phyloP scores from a whole-genome alignment of 2,329 filamentous ascomycete species.

The Penicillium sumatraense region DNA sequence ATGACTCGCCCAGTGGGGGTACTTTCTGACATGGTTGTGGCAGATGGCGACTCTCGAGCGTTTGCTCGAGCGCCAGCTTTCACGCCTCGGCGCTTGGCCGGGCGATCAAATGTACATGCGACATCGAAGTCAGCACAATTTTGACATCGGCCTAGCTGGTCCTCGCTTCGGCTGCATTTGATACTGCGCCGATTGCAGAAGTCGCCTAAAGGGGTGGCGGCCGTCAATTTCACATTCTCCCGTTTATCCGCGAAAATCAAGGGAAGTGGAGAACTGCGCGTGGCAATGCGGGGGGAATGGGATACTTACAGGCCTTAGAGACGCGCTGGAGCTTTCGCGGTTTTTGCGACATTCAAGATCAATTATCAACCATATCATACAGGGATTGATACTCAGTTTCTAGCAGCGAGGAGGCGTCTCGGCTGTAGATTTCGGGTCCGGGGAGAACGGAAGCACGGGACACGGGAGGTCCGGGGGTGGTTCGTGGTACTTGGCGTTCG shows the following conservation, averaged over 20 bases:
- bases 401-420: not conserved
- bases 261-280: constrained; percentile 15
- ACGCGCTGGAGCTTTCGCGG: constrained; percentile 33
- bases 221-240: constrained; percentile 17
- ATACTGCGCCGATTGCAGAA: constrained; percentile 57
- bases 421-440: constrained; percentile 8
- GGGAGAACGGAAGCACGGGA: not conserved
- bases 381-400: not conserved
- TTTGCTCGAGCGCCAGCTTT: constrained; percentile 25
- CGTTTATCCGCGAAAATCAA: constrained; percentile 9
- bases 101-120: constrained; percentile 54
- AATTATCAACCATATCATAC: constrained; percentile 12
- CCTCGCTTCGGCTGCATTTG: constrained; percentile 45
- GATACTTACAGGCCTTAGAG: constrained; percentile 31
- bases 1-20: not conserved
- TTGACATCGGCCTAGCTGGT: constrained; percentile 49
- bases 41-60: constrained; percentile 12
- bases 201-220: constrained; percentile 40
- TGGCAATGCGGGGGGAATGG: constrained; percentile 1
- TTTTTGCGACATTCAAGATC: constrained; percentile 30
- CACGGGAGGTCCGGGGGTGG: not conserved
- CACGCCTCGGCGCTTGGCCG: constrained; percentile 46
- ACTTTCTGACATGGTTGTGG: constrained; percentile 6
- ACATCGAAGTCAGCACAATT: constrained; percentile 57
- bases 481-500: not conserved